phyloP scores from a whole-genome alignment of 2,329 filamentous ascomycete species.

The Colletotrichum noveboracense region DNA sequence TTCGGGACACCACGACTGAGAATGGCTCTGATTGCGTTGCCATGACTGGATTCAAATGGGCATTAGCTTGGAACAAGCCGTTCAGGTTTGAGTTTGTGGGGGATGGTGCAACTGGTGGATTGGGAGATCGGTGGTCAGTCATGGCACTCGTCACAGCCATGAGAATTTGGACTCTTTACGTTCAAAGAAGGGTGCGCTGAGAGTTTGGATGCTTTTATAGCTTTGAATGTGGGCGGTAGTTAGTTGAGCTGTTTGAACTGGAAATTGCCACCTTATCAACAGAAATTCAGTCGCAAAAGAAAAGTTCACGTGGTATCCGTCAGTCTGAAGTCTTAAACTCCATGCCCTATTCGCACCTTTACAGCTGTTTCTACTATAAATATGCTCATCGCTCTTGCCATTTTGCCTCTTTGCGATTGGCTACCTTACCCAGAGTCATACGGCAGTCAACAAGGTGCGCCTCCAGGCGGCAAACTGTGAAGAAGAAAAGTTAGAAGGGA shows the following conservation, averaged over 20 bases:
- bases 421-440: too few relatives aligned
- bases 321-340: background rate
- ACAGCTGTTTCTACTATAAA: background rate
- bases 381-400: background rate
- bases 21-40: background rate
- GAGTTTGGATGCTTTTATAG: background rate
- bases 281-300: background rate
- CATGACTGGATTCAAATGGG: background rate
- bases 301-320: background rate
- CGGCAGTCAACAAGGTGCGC: too few relatives aligned
- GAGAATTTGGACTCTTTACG: background rate
- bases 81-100: background rate
- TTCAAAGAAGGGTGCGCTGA: background rate
- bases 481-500: too few relatives aligned
- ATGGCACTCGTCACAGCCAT: background rate
- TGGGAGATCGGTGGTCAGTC: background rate
- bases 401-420: background rate
- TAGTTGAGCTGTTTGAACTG: background rate
- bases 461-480: too few relatives aligned
- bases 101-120: background rate
- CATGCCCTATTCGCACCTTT: background rate
- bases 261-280: background rate
- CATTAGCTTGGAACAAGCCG: background rate
- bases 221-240: background rate
- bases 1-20: background rate